phyloP scores from a whole-genome alignment of 495 filamentous ascomycete genomes.

The Penicillium antarcticum region DNA sequence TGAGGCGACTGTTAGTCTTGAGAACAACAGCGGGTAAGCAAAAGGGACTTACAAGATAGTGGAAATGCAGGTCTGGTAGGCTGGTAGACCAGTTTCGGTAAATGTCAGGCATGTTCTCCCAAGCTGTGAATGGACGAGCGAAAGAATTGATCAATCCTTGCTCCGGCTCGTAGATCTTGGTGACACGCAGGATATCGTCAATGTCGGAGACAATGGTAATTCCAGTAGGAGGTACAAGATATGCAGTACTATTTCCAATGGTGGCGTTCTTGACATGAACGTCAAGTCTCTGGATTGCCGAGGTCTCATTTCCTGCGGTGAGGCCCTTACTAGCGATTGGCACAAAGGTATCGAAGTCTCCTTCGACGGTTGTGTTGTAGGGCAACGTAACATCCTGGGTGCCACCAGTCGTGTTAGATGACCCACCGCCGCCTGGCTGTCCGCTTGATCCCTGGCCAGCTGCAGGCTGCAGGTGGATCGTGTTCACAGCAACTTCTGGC shows the following conservation, averaged over 20 bases:
- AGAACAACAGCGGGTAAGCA: neutral
- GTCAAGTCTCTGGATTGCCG: conserved; percentile 59
- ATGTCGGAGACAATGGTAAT: conserved; percentile 72
- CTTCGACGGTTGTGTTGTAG: conserved; percentile 56
- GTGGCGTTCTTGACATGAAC: conserved; percentile 60
- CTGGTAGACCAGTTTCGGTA: conserved; percentile 63
- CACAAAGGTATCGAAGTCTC: conserved; percentile 71
- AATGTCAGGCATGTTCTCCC: conserved; percentile 77
- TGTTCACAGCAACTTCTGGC: conserved; percentile 52
- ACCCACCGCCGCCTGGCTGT: conserved; percentile 50
- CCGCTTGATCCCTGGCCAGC: conserved; percentile 44
- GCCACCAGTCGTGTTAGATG: conserved; percentile 51
- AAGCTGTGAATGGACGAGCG: conserved; percentile 63
- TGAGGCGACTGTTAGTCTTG: neutral
- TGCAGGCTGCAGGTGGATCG: conserved; percentile 58
- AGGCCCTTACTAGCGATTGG: conserved; percentile 47
- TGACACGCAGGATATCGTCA: conserved; percentile 78
- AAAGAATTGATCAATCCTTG: conserved; percentile 76
- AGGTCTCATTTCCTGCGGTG: conserved; percentile 57
- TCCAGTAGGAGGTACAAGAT: conserved; percentile 65
- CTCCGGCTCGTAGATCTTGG: conserved; percentile 73
- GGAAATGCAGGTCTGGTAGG: conserved; percentile 68
- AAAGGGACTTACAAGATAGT: conserved; percentile 55
- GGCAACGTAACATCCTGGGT: conserved; percentile 54
- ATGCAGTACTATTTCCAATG: conserved; percentile 71